phyloP scores from a whole-genome alignment of 495 filamentous ascomycete genomes.

The Hypoxylon intermedium region DNA sequence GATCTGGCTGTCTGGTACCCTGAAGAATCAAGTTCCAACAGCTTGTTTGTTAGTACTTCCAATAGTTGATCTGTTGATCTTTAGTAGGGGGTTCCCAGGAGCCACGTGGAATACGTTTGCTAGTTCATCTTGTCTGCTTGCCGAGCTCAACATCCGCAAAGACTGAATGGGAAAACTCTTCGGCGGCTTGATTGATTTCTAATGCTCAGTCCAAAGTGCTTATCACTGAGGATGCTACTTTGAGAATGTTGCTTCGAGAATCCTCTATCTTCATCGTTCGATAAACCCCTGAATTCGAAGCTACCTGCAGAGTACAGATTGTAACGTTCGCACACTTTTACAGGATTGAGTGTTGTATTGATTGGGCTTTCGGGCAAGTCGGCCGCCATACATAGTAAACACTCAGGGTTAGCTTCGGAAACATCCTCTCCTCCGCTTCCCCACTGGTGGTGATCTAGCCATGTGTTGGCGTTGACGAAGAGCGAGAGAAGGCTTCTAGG shows the following conservation, averaged over 20 bases:
- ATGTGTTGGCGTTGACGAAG: slow-evolving; percentile 1
- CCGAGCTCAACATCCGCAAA: neutral
- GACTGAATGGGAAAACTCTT: neutral
- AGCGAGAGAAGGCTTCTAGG: slow-evolving; percentile 3
- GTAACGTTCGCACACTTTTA: neutral
- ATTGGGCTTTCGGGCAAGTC: neutral
- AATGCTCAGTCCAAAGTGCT: neutral
- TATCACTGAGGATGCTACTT: too few species aligned
- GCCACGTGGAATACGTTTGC: too few species aligned
- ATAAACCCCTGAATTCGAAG: slow-evolving; percentile 1
- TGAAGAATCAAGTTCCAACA: neutral
- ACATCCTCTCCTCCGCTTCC: slow-evolving; percentile 15
- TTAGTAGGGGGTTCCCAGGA: too few species aligned
- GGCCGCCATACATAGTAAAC: neutral
- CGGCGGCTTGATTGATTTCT: neutral
- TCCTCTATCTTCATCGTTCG: slow-evolving; percentile 1
- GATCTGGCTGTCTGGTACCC: too few species aligned
- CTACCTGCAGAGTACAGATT: slow-evolving; percentile 1
- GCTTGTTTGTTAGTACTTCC: neutral
- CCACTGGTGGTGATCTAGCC: neutral
- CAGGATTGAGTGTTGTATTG: neutral
- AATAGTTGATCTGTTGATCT: neutral
- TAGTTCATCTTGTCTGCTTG: slow-evolving; percentile 17
- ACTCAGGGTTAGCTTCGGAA: slow-evolving; percentile 5
- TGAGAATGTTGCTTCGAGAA: slow-evolving; percentile 9